Conservation (phyloP, 805 yeast genomes). For the Naumovozyma baii region DNA sequence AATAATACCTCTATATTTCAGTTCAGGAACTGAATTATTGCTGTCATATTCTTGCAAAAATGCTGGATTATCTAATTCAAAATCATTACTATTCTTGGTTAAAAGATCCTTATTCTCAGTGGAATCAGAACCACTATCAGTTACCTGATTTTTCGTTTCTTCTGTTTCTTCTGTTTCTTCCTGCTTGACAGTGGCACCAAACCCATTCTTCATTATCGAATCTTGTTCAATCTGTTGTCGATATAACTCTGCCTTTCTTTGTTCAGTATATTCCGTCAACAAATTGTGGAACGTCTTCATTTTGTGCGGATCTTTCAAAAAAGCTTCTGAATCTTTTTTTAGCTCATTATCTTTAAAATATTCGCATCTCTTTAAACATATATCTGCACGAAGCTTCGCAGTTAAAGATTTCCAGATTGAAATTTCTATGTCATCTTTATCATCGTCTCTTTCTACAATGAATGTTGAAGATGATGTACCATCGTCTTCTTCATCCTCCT, state of each 20-base stretch:
- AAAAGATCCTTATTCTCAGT: conserved; percentile 11
- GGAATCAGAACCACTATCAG: too few species aligned
- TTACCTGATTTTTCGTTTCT: conserved; percentile 4
- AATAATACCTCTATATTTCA: conserved; percentile 44
- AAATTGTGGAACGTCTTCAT: conserved; percentile 48
- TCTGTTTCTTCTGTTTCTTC: conserved; percentile 25
- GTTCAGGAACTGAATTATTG: conserved; percentile 66
- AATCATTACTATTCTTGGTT: conserved; percentile 34
- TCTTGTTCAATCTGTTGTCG: conserved; percentile 24
- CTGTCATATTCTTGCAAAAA: conserved; percentile 77
- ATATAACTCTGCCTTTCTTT: conserved; percentile 22
- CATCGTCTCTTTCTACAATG: conserved; percentile 46
- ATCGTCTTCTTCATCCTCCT: conserved; percentile 38
- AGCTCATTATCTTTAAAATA: conserved; percentile 53
- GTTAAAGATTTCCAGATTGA: conserved; percentile 80
- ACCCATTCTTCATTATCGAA: conserved; percentile 35
- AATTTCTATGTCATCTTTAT: conserved; percentile 58
- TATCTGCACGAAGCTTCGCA: conserved; percentile 67
- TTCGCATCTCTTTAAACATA: conserved; percentile 57
- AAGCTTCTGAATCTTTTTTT: conserved; percentile 60
- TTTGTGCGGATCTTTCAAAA: conserved; percentile 51
- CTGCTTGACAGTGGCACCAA: conserved; percentile 22
- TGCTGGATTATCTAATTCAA: conserved; percentile 49
- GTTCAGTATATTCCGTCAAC: conserved; percentile 24
- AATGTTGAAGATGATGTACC: conserved; percentile 35